A percentile compares a stretch with the other conserved stretches of the same genome.
These are phyloP conservation scores for Tausonia pullulans DNA, from an alignment of 1,284 basidiomycete genomes.

Conservation along the genomic window DNA sequence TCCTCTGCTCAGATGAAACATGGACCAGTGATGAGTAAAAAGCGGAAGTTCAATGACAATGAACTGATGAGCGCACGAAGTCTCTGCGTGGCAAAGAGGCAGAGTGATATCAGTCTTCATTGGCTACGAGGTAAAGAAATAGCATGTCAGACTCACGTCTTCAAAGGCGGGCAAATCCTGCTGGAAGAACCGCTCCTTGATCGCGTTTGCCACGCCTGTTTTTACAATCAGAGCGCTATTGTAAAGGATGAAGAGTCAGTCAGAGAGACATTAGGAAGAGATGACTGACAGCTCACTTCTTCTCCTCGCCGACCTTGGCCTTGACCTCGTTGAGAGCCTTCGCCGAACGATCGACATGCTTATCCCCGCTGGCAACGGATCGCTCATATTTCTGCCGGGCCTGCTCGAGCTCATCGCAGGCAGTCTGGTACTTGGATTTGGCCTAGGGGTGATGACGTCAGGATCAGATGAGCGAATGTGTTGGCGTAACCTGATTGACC, in stretches of 20 bases:
- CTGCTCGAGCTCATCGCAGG: slow-evolving; percentile 15
- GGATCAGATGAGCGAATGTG: background rate
- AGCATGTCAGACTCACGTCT: slow-evolving; percentile 45
- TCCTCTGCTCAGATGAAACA: background rate
- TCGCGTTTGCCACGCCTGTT: slow-evolving; percentile 52
- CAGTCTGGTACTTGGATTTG: slow-evolving; percentile 10
- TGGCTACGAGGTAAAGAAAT: background rate
- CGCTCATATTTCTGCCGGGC: slow-evolving; percentile 18
- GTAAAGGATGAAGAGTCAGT: slow-evolving; percentile 4
- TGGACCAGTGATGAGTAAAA: background rate
- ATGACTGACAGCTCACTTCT: slow-evolving; percentile 47
- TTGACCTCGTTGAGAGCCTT: slow-evolving; percentile 62
- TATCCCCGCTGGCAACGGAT: slow-evolving; percentile 46
- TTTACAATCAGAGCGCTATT: slow-evolving; percentile 57
- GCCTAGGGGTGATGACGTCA: background rate
- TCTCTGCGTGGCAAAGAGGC: background rate
- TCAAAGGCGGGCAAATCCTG: slow-evolving; percentile 55
- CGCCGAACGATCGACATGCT: slow-evolving; percentile 57
- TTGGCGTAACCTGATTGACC: slow-evolving; percentile 32
- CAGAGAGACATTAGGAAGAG: slow-evolving; percentile 1
- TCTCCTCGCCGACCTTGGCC: slow-evolving; percentile 62
- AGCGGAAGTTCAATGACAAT: background rate
- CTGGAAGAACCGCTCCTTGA: slow-evolving; percentile 56
- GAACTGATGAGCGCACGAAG: background rate
- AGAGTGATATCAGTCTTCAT: background rate